These are phyloP conservation scores for Dillenia turbinata DNA, from an alignment of 164 flowering plant genomes.

Conservation along the genomic window DNA sequence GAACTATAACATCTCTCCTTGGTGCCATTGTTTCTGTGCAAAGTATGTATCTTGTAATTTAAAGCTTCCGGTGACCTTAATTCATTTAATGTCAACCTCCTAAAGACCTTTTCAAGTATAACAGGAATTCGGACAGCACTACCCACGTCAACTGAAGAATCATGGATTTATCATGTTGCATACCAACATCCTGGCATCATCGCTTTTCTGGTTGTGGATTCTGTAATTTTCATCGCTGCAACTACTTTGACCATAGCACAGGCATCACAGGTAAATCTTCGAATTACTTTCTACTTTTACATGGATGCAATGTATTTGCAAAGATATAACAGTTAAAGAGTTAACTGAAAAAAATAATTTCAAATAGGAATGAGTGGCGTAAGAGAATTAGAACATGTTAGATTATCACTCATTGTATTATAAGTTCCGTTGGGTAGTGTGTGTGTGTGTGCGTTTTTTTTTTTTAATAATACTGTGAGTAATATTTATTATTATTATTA, in stretches of 20 bases:
- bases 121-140: conserved; percentile 70
- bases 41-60: conserved; percentile 42
- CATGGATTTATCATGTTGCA: conserved; percentile 52
- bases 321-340: too few relatives aligned
- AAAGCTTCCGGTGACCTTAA: conserved; percentile 1
- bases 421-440: too few relatives aligned
- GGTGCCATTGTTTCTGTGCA: conserved; percentile 50
- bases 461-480: too few relatives aligned
- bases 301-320: too few relatives aligned
- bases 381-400: too few relatives aligned
- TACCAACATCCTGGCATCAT: conserved; percentile 61
- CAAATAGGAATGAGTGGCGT: too few relatives aligned
- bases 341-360: too few relatives aligned
- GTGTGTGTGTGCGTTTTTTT: too few relatives aligned
- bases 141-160: conserved; percentile 28
- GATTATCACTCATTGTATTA: too few relatives aligned
- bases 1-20: conserved; percentile 48
- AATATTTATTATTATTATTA: too few relatives aligned
- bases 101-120: conserved; percentile 3
- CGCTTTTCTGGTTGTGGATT: conserved; percentile 57
- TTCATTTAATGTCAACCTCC: conserved; percentile 1
- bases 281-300: background rate
- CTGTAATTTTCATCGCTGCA: conserved; percentile 37
- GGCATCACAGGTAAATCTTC: conserved; percentile 56
- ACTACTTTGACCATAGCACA: conserved; percentile 52